Conservation (phyloP, 2,329 filamentous ascomycete species). For the Graphiopsis chlorocephala region DNA sequence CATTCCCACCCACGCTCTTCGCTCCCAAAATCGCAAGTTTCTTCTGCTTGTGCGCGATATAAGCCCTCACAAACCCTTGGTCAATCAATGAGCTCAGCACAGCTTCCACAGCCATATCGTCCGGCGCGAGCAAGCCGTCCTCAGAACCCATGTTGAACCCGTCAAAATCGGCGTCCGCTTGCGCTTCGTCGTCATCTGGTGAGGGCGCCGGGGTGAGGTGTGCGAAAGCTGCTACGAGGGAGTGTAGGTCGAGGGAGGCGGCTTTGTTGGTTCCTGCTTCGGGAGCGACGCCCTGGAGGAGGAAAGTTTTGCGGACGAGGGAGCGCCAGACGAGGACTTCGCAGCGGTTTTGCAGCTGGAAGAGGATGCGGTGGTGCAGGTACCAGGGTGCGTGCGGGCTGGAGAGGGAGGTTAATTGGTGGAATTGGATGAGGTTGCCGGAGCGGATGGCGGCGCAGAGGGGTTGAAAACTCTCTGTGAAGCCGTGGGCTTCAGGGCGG, state of each 20-base stretch:
- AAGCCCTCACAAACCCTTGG: conserved; percentile 79
- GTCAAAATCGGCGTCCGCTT: conserved; percentile 31
- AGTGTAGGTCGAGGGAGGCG: conserved; percentile 56
- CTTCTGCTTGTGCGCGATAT: conserved; percentile 71
- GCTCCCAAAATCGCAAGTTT: conserved; percentile 82
- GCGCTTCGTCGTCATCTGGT: conserved; percentile 29
- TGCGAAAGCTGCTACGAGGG: conserved; percentile 51
- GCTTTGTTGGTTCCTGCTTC: conserved; percentile 39
- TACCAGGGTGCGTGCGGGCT: conserved; percentile 67
- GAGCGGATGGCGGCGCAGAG: conserved; percentile 69
- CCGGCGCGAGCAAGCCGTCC: not conserved
- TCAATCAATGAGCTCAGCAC: conserved; percentile 73
- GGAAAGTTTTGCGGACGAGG: conserved; percentile 72
- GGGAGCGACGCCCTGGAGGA: conserved; percentile 72
- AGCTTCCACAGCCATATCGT: conserved; percentile 49
- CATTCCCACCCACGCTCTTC: conserved; percentile 52
- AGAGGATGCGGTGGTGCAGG: conserved; percentile 68
- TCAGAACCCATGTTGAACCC: not conserved
- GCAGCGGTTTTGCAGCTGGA: conserved; percentile 72
- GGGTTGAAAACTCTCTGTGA: conserved; percentile 67
- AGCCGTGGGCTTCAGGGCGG: conserved; percentile 65
- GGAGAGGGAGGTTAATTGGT: conserved; percentile 60
- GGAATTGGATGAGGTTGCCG: conserved; percentile 73
- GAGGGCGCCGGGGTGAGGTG: conserved; percentile 19
- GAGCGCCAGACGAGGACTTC: conserved; percentile 83